Evolutionary conservation across 2,329 filamentous ascomycete genomes (phyloP), one percentile per base, ranked within the genome.

Genomic region (Colletotrichum sidae): DNA sequence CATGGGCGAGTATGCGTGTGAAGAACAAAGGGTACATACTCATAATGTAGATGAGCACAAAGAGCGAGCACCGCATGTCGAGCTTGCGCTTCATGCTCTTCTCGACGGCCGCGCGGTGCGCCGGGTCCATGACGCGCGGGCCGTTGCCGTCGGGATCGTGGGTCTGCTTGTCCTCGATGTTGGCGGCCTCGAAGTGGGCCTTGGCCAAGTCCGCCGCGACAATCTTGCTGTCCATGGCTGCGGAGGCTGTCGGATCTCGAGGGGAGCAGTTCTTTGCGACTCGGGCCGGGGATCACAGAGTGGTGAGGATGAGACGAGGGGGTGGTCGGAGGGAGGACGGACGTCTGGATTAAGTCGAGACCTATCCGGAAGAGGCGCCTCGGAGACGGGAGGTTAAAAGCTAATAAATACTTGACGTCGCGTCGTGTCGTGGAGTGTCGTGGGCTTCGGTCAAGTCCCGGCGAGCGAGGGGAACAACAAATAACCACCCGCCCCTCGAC

Each of bases 1-100:
- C 17, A 17, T 17, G 17, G 17, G 17, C 17, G 17, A 17, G 17
- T 17, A 17, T 4, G 25, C 4, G 25, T 25, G 6, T 12, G 0
- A 37, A 10, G 34, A 10, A 2, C 4, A 12, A 52, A 13, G 38
- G 12, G 15, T 8, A 8, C 59, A 25, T 59, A 64, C 64, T 65
- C 76, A 80, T 83, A 74, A 93, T 92, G 72, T 93, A 93, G 79
- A 93, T 91, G 69, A 93, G 75, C 52, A 93, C 86, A 62, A 93
- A 86, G 70, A 91, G 86, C 80, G 74, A 89, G 80, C 75, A 93
- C 65, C 90, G 84, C 17, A 84, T 70, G 73, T 94, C 92, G 59
- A 94, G 88, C 78, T 93, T 94, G 70, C 88, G 85, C 75, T 88
- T 84, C 70, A 94, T 78, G 41, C 81, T 83, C 75, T 84, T 86